Evolutionary conservation across 345 rosid species (phyloP), one percentile per base, ranked within the genome.

Genomic region (Brassica incana): DNA sequence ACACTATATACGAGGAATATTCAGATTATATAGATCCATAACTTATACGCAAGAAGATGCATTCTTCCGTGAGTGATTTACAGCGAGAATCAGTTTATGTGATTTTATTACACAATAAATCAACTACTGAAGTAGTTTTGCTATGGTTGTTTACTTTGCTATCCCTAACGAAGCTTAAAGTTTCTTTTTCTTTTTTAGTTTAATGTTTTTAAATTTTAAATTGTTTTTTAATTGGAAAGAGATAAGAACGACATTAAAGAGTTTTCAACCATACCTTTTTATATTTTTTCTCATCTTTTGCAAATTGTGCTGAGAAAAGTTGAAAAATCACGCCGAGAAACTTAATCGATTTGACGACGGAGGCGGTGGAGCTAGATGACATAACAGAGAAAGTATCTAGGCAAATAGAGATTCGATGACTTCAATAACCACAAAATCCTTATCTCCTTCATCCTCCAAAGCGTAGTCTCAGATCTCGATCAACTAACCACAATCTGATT

Each of bases 21-120:
- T 79, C 45, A 74, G 40, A 40, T 79, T 15, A 73, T 48, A 74
- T 74, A 68, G 82, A 61, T 68, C 69, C 65, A 5, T 79, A 62
- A 74, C 48, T 79, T 74, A 80, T 79, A 73, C 82, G 16, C 30
- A 74, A 36, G 60, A 74, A 80, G 83, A 62, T 74, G 27, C 50
- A 61, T 52, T 74, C 71, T 80, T 79, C 48, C 8, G 18, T 18
- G 18, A 18, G 18, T 18, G 18, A 40, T 40, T 40, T 40, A 40
- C 48, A 9, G 23, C 0, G 1, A 20, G 3, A 40, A 4, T 40
- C 48, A 8, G 1, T 2, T 40, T 9, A 9, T 40, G 12, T 2
- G 45, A 38, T 38, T 38, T 38, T 36, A 38, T 38, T 38, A 38
- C 45, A 8, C 11, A 38, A 38, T 38, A 38, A 2, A 4, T 40